Percentiles rank a stretch among this genome's conserved stretches.
Conservation (phyloP, 192 early-diverging fungal species). For the Dissophora globulifera region DNA sequence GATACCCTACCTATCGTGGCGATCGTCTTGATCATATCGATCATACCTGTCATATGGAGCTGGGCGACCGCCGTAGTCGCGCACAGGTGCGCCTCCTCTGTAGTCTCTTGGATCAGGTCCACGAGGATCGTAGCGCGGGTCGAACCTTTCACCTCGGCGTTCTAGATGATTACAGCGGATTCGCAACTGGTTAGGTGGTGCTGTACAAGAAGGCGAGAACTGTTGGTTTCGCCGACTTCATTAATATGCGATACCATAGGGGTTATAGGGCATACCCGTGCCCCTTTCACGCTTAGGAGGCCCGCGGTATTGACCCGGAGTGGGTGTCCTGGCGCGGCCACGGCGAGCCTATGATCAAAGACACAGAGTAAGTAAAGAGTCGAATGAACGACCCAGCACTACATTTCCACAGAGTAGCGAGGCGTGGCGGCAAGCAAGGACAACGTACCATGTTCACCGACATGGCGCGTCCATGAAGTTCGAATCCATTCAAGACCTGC, state of each 20-base stretch:
- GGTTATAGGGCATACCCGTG: slow-evolving; percentile 39
- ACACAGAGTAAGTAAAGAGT: slow-evolving; percentile 10
- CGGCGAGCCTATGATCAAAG: slow-evolving; percentile 67
- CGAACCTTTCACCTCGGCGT: slow-evolving; percentile 57
- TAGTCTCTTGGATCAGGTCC: slow-evolving; percentile 54
- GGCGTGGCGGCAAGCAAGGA: no score
- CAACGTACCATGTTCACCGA: slow-evolving; percentile 79
- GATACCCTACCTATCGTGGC: slow-evolving; percentile 37
- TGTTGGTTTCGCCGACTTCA: slow-evolving; percentile 21
- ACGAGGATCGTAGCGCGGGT: slow-evolving; percentile 58
- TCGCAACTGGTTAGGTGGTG: slow-evolving; percentile 2
- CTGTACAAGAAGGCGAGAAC: slow-evolving; percentile 23
- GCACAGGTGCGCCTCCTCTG: slow-evolving; percentile 43
- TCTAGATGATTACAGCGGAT: background rate
- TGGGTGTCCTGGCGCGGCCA: slow-evolving; percentile 75
- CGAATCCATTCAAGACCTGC: slow-evolving; percentile 70
- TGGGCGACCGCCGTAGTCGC: slow-evolving; percentile 50
- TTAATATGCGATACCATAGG: slow-evolving; percentile 24
- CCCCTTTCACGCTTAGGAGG: slow-evolving; percentile 70
- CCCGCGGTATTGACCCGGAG: slow-evolving; percentile 83
- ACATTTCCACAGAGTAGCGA: no score
- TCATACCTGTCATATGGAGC: slow-evolving; percentile 53
- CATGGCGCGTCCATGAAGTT: slow-evolving; percentile 85
- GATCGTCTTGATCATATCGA: slow-evolving; percentile 28
- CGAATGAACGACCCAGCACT: no score